These are phyloP conservation scores for Amoebophrya sp. DNA, from an alignment of 169 alveolate species.

Conservation along the genomic window DNA sequence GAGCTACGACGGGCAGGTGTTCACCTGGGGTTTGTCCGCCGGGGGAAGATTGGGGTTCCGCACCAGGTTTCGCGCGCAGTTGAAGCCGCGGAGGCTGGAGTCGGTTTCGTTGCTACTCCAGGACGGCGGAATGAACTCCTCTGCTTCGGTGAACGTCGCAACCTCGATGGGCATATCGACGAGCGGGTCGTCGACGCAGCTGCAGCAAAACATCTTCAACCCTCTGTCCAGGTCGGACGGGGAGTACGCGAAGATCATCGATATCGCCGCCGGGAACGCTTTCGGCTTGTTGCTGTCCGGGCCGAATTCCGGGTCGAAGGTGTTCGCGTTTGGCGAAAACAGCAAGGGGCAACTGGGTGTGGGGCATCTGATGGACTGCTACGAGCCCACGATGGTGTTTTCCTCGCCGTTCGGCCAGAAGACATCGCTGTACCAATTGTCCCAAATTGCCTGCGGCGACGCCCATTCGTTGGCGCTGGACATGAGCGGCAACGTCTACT, in stretches of 20 bases:
- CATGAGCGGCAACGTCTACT: neutral
- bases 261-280: neutral
- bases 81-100: neutral
- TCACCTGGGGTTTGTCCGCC: neutral
- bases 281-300: neutral
- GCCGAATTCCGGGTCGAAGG: neutral
- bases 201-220: too few relatives aligned
- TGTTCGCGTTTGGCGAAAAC: neutral
- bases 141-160: too few relatives aligned
- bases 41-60: neutral
- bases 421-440: neutral
- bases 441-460: neutral
- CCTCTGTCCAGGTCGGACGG: neutral
- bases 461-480: neutral
- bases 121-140: neutral
- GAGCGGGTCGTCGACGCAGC: too few relatives aligned
- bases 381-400: constrained; percentile 4
- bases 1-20: neutral
- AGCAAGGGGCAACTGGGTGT: neutral
- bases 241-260: neutral
- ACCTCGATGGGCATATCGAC: too few relatives aligned
- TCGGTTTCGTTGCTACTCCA: neutral
- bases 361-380: constrained; percentile 18
- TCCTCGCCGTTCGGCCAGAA: too few relatives aligned
- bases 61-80: neutral